Evolutionary conservation across 768 basidiomycete species (phyloP), one percentile per base, ranked within the genome.

Genomic region (Rhizopogon salebrosus): DNA sequence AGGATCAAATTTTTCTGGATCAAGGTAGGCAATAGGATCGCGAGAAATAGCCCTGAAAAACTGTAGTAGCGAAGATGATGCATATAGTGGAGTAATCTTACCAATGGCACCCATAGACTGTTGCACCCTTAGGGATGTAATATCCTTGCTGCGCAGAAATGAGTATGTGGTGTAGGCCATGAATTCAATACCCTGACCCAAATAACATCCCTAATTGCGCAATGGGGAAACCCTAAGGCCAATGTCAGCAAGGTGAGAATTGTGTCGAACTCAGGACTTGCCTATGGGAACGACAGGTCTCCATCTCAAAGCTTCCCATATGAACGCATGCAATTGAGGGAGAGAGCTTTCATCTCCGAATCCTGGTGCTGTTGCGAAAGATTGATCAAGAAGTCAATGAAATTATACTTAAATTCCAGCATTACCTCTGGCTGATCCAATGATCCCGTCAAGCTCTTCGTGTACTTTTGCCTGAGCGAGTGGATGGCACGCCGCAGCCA

Each of bases 151-250:
- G 51, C 23, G 16, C 5, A 4, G 18, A 38, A 27, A 27, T 34
- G 35, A 13, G 46, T 27, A 35, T 3, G 45, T 35, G n/a, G 20
- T 11, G 13, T 34, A 78, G 79, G 18, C 18, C 9, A 41, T 16
- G 2, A 9, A n/a, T 41, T 2, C 14, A 41, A 41, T 14, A 41
- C 4, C 24, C 41, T 3, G 2, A 41, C 41, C 77, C 79, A 85
- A n/a, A 78, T 61, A 39, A 86, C 74, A 52, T 85, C 83, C 42
- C 74, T 75, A 0, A 80, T 85, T 1, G 83, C 75, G 37, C 75
- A 75, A 56, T 85, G 84, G 0, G 80, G 71, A 48, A 83, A 80
- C 0, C 83, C 82, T 58, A 75, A 72, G 14, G 72, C 11, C n/a
- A n/a, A 34, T 41, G n/a, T 37, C 13, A 37, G 18, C 37, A 26